Percentiles rank a stretch among this genome's conserved stretches.
Evolutionary conservation across 75 land plant genomes (phyloP).

Genomic region (Isoetes taiwanensis): DNA sequence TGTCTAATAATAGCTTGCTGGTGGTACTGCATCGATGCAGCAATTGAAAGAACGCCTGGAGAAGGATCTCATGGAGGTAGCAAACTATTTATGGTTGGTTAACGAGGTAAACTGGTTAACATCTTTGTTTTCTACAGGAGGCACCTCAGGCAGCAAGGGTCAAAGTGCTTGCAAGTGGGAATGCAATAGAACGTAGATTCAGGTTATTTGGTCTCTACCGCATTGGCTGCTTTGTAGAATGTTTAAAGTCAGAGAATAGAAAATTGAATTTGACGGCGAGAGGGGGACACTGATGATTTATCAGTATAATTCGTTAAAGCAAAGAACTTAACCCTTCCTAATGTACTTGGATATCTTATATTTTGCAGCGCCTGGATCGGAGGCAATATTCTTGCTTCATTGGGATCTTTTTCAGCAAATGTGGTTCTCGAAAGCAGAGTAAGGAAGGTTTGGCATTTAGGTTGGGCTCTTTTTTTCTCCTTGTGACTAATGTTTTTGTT

Average conservation of each 20-base stretch:
- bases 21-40: conserved; percentile 8
- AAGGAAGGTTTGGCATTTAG: too few species aligned
- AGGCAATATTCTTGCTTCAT: conserved; percentile 1
- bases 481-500: too few species aligned
- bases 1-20: not conserved
- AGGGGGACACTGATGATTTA: too few species aligned
- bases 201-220: not conserved
- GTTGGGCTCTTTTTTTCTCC: too few species aligned
- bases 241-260: too few species aligned
- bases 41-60: conserved; percentile 3
- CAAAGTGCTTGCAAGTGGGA: conserved; percentile 5
- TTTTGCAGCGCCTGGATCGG: not conserved
- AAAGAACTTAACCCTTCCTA: too few species aligned
- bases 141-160: conserved; percentile 2
- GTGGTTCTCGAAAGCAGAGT: conserved; percentile 8
- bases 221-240: not conserved
- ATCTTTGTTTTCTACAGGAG: not conserved
- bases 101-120: not conserved
- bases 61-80: conserved; percentile 1
- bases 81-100: not conserved
- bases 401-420: conserved; percentile 6
- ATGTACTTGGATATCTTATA: too few species aligned
- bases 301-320: not conserved
- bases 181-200: not conserved
- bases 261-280: too few species aligned